phyloP scores from a whole-genome alignment of 169 alveolate species.

The Plasmodium ovale region DNA sequence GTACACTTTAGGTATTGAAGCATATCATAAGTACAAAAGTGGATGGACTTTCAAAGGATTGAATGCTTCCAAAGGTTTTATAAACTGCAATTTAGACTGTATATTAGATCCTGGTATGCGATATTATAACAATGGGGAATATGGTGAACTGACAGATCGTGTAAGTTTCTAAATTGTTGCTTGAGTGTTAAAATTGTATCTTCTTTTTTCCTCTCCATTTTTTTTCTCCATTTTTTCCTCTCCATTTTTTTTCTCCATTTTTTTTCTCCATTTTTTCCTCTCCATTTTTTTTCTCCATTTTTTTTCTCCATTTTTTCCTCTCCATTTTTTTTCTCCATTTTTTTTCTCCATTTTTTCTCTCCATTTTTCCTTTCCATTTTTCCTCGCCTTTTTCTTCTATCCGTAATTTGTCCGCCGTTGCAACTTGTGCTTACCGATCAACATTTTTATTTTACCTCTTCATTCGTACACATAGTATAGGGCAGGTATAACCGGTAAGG shows the following conservation, averaged over 20 bases:
- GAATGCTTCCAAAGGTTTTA: neutral
- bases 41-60: neutral
- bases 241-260: too few species aligned
- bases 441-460: neutral
- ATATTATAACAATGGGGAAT: neutral
- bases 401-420: too few species aligned
- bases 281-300: neutral
- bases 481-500: neutral
- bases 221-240: neutral
- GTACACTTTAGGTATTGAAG: neutral
- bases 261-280: too few species aligned
- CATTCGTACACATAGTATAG: too few species aligned
- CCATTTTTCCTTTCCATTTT: neutral
- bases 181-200: neutral
- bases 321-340: too few species aligned
- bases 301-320: too few species aligned
- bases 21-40: neutral
- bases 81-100: slow-evolving; percentile 19
- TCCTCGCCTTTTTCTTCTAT: too few species aligned
- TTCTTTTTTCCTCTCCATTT: neutral
- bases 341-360: neutral
- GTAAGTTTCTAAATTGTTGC: neutral
- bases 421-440: too few species aligned
- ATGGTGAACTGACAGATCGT: neutral
- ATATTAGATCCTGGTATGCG: slow-evolving; percentile 21